A percentile compares a stretch with the other conserved stretches of the same genome.
phyloP scores from a whole-genome alignment of 306 rosid genomes.

The Castanea crenata region DNA sequence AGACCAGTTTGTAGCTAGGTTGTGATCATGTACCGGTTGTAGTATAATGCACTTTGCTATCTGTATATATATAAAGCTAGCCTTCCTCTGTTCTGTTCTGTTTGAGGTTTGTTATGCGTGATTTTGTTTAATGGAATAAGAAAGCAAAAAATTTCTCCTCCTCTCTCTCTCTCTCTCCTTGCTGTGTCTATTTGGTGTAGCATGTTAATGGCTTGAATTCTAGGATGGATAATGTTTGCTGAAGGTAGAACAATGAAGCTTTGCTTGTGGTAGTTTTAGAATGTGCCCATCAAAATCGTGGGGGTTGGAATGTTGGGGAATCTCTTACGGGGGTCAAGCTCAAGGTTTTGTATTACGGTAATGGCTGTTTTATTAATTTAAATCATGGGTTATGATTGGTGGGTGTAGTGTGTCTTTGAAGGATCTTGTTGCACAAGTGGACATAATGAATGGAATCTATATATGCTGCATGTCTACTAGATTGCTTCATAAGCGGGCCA shows the following conservation, averaged over 20 bases:
- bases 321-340: background rate
- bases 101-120: background rate
- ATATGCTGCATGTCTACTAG: too few relatives aligned
- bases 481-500: too few relatives aligned
- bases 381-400: too few relatives aligned
- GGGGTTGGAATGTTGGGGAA: background rate
- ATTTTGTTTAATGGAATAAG: background rate
- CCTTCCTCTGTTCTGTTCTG: background rate
- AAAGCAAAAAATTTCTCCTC: background rate
- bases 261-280: background rate
- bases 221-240: background rate
- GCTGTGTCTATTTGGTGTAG: background rate
- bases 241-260: background rate
- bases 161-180: background rate
- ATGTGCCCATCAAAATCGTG: background rate
- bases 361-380: too few relatives aligned
- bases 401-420: too few relatives aligned
- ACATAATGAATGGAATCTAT: too few relatives aligned
- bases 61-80: background rate
- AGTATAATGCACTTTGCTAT: background rate
- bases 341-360: background rate
- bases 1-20: background rate
- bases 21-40: background rate
- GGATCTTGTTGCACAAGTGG: too few relatives aligned
- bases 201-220: background rate